Evolutionary conservation across 2,329 filamentous ascomycete species (phyloP).

Genomic region (Alternaria solani): DNA sequence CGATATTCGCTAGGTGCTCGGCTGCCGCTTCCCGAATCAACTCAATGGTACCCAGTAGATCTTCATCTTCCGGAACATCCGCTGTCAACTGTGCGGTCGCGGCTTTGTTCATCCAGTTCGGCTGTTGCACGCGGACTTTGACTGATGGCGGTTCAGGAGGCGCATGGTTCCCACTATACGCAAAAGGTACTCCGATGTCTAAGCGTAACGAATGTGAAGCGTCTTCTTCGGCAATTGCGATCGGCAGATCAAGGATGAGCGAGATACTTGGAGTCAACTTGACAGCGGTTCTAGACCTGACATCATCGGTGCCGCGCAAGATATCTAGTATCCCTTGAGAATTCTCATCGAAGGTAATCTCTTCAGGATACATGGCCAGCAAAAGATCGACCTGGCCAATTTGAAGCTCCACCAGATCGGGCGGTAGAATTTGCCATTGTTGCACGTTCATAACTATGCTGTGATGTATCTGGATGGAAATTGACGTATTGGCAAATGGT

Average conservation of each 20-base stretch:
- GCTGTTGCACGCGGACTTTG: constrained; percentile 35
- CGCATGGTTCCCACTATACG: constrained; percentile 5
- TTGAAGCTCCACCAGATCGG: constrained; percentile 37
- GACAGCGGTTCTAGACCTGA: background rate
- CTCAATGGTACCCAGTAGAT: constrained; percentile 34
- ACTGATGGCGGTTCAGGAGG: constrained; percentile 30
- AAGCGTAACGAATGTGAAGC: constrained; percentile 15
- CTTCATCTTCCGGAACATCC: constrained; percentile 16
- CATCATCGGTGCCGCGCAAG: constrained; percentile 15
- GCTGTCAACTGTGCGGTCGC: constrained; percentile 27
- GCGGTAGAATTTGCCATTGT: constrained; percentile 31
- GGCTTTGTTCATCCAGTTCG: constrained; percentile 34
- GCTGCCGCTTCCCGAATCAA: constrained; percentile 30
- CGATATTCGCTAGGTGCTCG: constrained; percentile 6
- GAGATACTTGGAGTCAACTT: constrained; percentile 18
- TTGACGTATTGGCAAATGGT: background rate
- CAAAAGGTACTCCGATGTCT: constrained; percentile 32
- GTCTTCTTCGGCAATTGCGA: constrained; percentile 10
- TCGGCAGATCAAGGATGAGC: constrained; percentile 20
- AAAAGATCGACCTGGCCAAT: constrained; percentile 41
- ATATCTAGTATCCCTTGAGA: constrained; percentile 17
- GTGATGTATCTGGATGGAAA: background rate
- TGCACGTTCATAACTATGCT: background rate
- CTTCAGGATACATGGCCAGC: constrained; percentile 40
- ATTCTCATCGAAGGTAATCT: constrained; percentile 22